Conservation (phyloP, 2,329 filamentous ascomycete genomes). For the Aureobasidium pullulans region DNA sequence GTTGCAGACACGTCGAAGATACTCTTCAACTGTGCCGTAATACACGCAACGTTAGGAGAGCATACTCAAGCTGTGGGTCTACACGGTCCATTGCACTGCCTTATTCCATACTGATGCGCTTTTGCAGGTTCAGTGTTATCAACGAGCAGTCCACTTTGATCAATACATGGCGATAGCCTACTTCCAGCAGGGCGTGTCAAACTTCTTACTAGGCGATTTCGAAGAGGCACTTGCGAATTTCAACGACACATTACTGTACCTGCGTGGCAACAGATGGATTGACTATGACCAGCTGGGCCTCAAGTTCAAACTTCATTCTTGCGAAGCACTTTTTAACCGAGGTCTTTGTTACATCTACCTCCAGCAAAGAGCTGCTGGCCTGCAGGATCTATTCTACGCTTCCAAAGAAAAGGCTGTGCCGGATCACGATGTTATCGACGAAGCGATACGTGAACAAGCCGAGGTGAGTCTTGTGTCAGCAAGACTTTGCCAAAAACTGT, state of each 20-base stretch:
- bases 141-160: slow-evolving; percentile 81
- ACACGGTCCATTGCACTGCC: not conserved
- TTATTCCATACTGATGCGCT: not conserved
- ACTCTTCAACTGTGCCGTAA: slow-evolving; percentile 95
- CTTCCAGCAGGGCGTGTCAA: slow-evolving; percentile 97
- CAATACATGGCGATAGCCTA: slow-evolving; percentile 96
- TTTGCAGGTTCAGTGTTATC: slow-evolving; percentile 81
- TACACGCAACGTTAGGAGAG: slow-evolving; percentile 91
- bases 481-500: not conserved
- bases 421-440: slow-evolving; percentile 96
- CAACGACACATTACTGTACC: slow-evolving; percentile 92
- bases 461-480: slow-evolving; percentile 53
- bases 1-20: slow-evolving; percentile 98
- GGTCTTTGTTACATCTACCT: slow-evolving; percentile 97
- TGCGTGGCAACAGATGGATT: slow-evolving; percentile 93
- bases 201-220: slow-evolving; percentile 93
- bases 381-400: slow-evolving; percentile 85
- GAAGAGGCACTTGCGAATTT: slow-evolving; percentile 97
- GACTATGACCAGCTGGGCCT: slow-evolving; percentile 95
- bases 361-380: slow-evolving; percentile 79
- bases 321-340: slow-evolving; percentile 94
- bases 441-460: slow-evolving; percentile 86
- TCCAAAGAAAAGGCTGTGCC: slow-evolving; percentile 94
- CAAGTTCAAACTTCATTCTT: slow-evolving; percentile 94
- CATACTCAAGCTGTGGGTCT: slow-evolving; percentile 82